phyloP scores from a whole-genome alignment of 306 rosid genomes.

The Ammopiptanthus mongolicus region DNA sequence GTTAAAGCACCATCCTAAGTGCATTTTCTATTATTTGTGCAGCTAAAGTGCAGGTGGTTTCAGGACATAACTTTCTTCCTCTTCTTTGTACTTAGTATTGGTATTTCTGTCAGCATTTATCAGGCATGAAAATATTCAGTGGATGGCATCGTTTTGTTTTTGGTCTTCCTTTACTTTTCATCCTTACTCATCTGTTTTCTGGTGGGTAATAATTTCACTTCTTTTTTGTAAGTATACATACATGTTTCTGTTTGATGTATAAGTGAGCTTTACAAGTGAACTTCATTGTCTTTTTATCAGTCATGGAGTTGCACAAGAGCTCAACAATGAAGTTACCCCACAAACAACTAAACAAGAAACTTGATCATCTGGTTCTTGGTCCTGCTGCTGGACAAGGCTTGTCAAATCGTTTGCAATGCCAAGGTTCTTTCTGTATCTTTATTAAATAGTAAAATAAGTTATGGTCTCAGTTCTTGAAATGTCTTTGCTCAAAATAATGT shows the following conservation, averaged over 20 bases:
- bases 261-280: not conserved
- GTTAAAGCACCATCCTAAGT: constrained; percentile 2
- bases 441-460: not conserved
- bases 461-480: not conserved
- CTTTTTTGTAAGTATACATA: not conserved
- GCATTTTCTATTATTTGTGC: constrained; percentile 14
- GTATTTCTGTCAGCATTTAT: constrained; percentile 7
- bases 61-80: not conserved
- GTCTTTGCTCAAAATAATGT: constrained; percentile 2
- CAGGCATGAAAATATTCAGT: constrained; percentile 51
- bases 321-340: constrained; percentile 35
- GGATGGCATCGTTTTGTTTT: constrained; percentile 64
- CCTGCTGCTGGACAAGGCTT: constrained; percentile 93
- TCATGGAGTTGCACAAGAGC: constrained; percentile 51
- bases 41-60: constrained; percentile 11
- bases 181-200: constrained; percentile 58
- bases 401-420: constrained; percentile 78
- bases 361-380: constrained; percentile 78
- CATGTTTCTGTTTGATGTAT: not conserved
- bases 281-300: constrained; percentile 34
- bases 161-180: constrained; percentile 58
- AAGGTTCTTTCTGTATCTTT: constrained; percentile 41
- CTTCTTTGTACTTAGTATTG: constrained; percentile 2
- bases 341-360: constrained; percentile 49
- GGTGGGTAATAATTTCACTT: constrained; percentile 32